A percentile compares a stretch with the other conserved stretches of the same genome.
Evolutionary conservation across 768 basidiomycete genomes (phyloP).

Genomic region (Hygrocybe punicea): DNA sequence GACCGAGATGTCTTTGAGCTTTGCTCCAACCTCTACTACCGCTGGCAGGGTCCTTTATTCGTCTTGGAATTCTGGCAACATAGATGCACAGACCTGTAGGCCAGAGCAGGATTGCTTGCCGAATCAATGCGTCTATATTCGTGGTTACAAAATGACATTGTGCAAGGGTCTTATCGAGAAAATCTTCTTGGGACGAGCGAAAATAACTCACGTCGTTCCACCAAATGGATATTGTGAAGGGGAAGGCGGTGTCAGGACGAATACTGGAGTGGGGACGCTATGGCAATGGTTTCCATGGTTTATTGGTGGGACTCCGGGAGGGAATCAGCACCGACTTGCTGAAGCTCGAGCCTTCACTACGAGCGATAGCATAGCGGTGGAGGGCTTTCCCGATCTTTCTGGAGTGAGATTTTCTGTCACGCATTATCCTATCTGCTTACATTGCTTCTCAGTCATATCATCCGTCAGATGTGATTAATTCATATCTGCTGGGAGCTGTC

Average conservation of each 20-base stretch:
- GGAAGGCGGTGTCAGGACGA: background rate
- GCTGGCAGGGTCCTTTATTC: background rate
- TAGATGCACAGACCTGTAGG: background rate
- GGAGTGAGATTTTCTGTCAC: background rate
- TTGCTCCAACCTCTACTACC: background rate
- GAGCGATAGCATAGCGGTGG: background rate
- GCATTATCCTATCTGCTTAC: background rate
- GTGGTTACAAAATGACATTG: background rate
- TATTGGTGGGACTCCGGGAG: background rate
- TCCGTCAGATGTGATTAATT: background rate
- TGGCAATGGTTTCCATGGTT: background rate
- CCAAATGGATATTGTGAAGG: background rate
- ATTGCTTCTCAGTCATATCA: background rate
- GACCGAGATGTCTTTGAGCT: background rate
- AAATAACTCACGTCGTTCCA: background rate
- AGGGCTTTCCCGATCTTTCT: background rate
- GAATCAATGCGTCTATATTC: background rate
- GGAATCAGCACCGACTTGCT: background rate
- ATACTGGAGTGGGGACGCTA: background rate
- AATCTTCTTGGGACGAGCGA: background rate
- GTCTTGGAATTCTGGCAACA: background rate
- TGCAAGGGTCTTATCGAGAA: background rate
- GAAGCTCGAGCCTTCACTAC: background rate
- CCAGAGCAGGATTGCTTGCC: background rate
- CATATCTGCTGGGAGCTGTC: background rate